phyloP scores from a whole-genome alignment of 352 stramenopile genomes.

The Saprolegnia parasitica region DNA sequence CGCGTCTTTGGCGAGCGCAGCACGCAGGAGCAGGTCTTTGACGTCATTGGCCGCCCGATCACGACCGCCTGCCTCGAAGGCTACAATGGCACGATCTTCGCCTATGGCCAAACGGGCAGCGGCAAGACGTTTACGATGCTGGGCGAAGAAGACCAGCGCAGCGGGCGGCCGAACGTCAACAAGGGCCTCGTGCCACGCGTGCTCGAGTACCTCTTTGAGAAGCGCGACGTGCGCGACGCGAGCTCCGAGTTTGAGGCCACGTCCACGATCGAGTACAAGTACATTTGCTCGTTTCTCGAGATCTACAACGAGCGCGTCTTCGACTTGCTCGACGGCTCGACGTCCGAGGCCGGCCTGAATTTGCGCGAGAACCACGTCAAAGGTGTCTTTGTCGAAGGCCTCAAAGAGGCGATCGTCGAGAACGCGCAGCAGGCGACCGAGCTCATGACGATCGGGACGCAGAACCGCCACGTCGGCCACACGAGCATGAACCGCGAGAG shows the following conservation, averaged over 20 bases:
- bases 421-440: conserved; percentile 60
- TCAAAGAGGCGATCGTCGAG: conserved; percentile 56
- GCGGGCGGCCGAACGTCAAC: conserved; percentile 46
- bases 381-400: conserved; percentile 73
- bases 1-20: conserved; percentile 83
- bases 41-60: conserved; percentile 80
- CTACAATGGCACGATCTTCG: conserved; percentile 86
- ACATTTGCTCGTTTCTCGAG: conserved; percentile 86
- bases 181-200: conserved; percentile 73
- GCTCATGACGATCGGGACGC: conserved; percentile 66
- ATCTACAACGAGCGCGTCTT: conserved; percentile 95
- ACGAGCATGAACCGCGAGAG: conserved; percentile 85
- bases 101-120: conserved; percentile 78
- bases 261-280: conserved; percentile 56
- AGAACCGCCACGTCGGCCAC: conserved; percentile 73
- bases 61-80: conserved; percentile 65
- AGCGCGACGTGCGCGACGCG: conserved; percentile 25
- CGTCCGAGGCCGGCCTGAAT: conserved; percentile 45
- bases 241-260: conserved; percentile 45
- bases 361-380: conserved; percentile 73
- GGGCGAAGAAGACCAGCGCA: conserved; percentile 61
- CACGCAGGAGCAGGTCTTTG: conserved; percentile 89
- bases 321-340: conserved; percentile 76
- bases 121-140: conserved; percentile 87
- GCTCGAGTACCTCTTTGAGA: conserved; percentile 79